A percentile compares a stretch with the other conserved stretches of the same genome.
Conservation (phyloP, 768 basidiomycete genomes). For the Tricholoma hemisulphureum region DNA sequence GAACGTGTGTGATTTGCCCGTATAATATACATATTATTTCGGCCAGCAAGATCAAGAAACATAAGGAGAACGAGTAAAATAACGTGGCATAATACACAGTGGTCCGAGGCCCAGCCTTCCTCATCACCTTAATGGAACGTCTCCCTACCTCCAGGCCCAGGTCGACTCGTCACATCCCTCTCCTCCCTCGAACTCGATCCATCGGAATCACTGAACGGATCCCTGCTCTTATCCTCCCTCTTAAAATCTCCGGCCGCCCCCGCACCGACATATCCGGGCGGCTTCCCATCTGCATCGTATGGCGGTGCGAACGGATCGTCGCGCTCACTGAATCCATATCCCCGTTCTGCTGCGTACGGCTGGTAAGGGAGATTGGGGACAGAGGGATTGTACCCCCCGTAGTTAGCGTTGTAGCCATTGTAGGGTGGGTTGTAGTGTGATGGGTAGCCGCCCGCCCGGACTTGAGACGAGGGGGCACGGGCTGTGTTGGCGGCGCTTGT, state of each 20-base stretch:
- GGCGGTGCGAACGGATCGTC: conserved; percentile 37
- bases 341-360: conserved; percentile 17
- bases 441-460: conserved; percentile 39
- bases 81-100: background rate
- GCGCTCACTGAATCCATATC: conserved; percentile 43
- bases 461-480: conserved; percentile 44
- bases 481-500: conserved; percentile 49
- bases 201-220: conserved; percentile 59
- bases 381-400: conserved; percentile 54
- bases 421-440: conserved; percentile 63
- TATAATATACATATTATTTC: conserved; percentile 4
- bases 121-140: conserved; percentile 19
- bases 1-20: background rate
- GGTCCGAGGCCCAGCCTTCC: background rate
- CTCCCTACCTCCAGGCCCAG: conserved; percentile 34
- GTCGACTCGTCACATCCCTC: conserved; percentile 44
- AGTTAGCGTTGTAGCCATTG: conserved; percentile 57
- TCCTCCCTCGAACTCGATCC: conserved; percentile 30
- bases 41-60: background rate
- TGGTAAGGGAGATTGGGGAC: conserved; percentile 30
- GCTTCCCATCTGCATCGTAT: conserved; percentile 34
- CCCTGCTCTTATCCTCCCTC: conserved; percentile 37
- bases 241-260: conserved; percentile 26
- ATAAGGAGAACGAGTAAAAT: background rate
- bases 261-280: conserved; percentile 47